Conservation (phyloP, 139 green algal genomes). For the Coelastrella sp. region DNA sequence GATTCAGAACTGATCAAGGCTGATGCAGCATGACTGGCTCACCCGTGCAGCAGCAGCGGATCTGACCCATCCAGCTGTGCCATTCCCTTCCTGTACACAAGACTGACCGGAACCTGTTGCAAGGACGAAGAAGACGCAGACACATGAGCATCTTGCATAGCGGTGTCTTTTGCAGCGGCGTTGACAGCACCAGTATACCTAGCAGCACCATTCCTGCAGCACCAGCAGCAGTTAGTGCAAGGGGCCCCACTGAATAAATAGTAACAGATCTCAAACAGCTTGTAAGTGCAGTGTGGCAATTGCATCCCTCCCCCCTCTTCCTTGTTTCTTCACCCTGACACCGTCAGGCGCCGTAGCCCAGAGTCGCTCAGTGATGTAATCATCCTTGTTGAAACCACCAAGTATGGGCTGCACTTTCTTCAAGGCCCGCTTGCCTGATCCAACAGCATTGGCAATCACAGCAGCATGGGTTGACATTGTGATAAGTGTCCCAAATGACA, state of each 20-base stretch:
- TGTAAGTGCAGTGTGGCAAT: neutral
- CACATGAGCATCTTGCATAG: neutral
- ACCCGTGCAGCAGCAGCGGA: conserved; percentile 67
- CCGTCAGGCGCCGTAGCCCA: conserved; percentile 83
- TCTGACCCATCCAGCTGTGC: conserved; percentile 77
- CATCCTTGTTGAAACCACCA: conserved; percentile 79
- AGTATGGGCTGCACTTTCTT: conserved; percentile 90
- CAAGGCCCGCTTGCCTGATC: conserved; percentile 51
- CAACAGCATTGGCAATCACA: neutral
- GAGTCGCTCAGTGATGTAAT: conserved; percentile 83
- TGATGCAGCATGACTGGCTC: neutral
- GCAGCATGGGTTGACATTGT: neutral
- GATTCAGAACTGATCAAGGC: neutral
- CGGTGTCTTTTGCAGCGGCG: neutral
- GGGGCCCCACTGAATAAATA: neutral
- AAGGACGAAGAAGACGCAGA: neutral
- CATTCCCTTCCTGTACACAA: conserved; percentile 82
- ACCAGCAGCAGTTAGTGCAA: neutral
- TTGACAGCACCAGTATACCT: neutral
- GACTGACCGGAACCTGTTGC: conserved; percentile 69
- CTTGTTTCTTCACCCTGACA: neutral
- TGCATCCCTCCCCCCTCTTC: neutral
- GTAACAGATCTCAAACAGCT: neutral
- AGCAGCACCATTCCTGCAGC: neutral
- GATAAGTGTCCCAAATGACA: too few species aligned